These are phyloP conservation scores for Apiotrichum gamsii DNA, from an alignment of 1,284 basidiomycete species.

Conservation along the genomic window DNA sequence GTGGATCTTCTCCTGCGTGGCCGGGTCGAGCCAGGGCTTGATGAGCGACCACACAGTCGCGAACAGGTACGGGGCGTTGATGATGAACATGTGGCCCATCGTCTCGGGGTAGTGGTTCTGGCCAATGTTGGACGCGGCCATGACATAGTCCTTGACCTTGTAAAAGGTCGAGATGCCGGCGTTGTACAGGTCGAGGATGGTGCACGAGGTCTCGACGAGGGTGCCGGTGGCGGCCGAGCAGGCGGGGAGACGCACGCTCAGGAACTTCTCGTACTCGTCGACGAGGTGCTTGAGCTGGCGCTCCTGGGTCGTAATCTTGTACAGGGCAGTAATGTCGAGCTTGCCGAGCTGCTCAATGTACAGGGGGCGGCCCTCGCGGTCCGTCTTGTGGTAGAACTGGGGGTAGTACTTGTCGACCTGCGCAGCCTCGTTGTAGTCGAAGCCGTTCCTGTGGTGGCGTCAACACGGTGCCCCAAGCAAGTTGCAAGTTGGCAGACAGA, in stretches of 20 bases:
- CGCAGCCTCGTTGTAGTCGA: conserved; percentile 78
- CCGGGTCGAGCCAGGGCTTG: conserved; percentile 92
- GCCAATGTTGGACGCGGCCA: conserved; percentile 69
- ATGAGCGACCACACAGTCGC: conserved; percentile 80
- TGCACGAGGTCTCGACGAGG: conserved; percentile 95
- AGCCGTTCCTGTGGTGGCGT: conserved; percentile 56
- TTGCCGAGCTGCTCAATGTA: conserved; percentile 92
- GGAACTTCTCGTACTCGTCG: conserved; percentile 88
- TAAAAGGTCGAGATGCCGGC: conserved; percentile 81
- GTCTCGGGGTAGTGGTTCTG: conserved; percentile 89
- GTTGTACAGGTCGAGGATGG: conserved; percentile 85
- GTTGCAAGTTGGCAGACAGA: too few relatives aligned
- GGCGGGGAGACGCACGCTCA: conserved; percentile 72
- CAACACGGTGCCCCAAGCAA: not conserved
- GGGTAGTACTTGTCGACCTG: conserved; percentile 90
- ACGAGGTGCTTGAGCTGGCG: conserved; percentile 86
- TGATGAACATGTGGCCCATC: conserved; percentile 95
- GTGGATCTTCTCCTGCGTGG: conserved; percentile 86
- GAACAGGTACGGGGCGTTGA: conserved; percentile 91
- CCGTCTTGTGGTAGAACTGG: conserved; percentile 92
- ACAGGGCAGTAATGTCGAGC: conserved; percentile 78
- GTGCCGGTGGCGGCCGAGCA: conserved; percentile 64
- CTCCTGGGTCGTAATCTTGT: conserved; percentile 74
- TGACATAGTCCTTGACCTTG: conserved; percentile 88
- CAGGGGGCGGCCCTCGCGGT: conserved; percentile 92